Base-by-base conservation (phyloP, 2,329 filamentous ascomycete species). In the Aspergillus unguis region DNA sequence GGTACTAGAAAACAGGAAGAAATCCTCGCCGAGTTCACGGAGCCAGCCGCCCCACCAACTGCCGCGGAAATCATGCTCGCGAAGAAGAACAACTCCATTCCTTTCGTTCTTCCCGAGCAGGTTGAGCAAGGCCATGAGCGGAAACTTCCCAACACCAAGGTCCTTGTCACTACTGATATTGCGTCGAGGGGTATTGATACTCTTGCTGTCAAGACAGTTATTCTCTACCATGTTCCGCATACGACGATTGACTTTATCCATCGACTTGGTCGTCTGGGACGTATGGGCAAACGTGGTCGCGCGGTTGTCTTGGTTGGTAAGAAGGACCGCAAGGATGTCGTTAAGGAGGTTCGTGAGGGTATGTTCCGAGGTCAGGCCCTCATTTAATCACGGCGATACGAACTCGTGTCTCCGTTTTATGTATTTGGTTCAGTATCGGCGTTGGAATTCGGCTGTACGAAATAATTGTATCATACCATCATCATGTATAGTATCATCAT, bases 161-260 rank as follows among this genome's bases (percentile, higher is more conserved):
- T 96, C 8, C 83, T 99, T 36, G 92, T 99, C 3, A 94, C 91
- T 9, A 99, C 94, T 0, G 94, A 99, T 71, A 75, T 99, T 53
- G 90, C 90, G 4, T 96, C 91, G 5, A 79, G 94, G 61, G 94
- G 94, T 57, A 96, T 99, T 63, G 94, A 99, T 71, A 99, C 94
- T 0, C 75, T 96, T 29, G 87, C 90, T 17, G 92, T 97, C 17
- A 83, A 89, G 52, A 90, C 95, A 61, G 94, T 99, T 48, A 86
- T 99, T 50, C 75, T 99, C 27, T 97, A 96, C 71, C 91, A 99
- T 68, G 92, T 99, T n/a, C 94, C 94, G 4, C 92, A 97, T 68
- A 95, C 90, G 0, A 95, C 91, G 0, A 95, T 99, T 55, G 95
- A 99, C 71, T 99, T 99, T 65, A 96, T 99, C 65, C 95, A 99